These are phyloP conservation scores for Beauveria rudraprayagi DNA, from an alignment of 2,329 filamentous ascomycete species.

Conservation along the genomic window DNA sequence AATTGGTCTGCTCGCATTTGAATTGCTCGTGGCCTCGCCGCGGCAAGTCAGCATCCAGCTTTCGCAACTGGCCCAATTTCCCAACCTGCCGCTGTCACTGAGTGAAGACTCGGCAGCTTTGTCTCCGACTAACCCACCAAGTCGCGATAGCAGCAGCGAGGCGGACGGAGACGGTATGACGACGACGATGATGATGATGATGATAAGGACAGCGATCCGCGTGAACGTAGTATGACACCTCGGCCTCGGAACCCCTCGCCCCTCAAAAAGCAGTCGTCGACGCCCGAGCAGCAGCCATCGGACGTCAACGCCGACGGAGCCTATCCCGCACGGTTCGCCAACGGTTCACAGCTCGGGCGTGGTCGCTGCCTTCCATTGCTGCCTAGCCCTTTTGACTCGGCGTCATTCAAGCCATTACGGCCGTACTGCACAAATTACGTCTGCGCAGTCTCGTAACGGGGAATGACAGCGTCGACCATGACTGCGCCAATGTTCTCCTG, in stretches of 20 bases:
- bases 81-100: background rate
- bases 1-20: background rate
- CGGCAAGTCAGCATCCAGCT: background rate
- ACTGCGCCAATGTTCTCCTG: background rate
- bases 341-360: background rate
- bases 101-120: background rate
- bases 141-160: background rate
- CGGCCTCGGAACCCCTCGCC: background rate
- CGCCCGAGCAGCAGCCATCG: background rate
- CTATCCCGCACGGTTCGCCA: background rate
- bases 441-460: background rate
- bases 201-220: background rate
- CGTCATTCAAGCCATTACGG: background rate
- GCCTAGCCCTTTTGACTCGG: background rate
- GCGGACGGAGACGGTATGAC: background rate
- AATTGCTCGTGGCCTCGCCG: background rate
- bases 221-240: background rate
- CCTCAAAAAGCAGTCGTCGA: background rate
- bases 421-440: background rate
- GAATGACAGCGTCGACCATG: background rate
- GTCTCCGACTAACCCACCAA: background rate
- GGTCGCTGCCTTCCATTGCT: background rate
- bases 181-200: background rate
- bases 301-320: background rate
- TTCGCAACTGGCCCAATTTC: background rate